Evolutionary conservation across 495 filamentous ascomycete species (phyloP), one percentile per base, ranked within the genome.

Genomic region (Penicillium canariense): DNA sequence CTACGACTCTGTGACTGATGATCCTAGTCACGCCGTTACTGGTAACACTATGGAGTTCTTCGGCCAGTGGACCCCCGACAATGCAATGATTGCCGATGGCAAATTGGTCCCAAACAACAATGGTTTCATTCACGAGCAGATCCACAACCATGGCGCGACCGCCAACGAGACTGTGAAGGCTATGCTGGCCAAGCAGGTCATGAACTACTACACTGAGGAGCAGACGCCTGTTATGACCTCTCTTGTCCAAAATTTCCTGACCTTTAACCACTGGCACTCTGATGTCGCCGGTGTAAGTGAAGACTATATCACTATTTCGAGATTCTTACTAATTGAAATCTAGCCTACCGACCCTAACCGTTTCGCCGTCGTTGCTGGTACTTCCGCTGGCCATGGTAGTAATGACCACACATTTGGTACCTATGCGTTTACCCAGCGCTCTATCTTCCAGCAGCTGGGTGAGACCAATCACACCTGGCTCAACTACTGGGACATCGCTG

Each of bases 31-130:
- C 61, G 64, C 70, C 25, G 68, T 82, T 43, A 71, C 66, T 18
- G 78, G 77, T 45, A 76, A 75, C 60, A 82, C 79, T 59, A 72
- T 81, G 52, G 66, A 82, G 65, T 70, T 80, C 65, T 80, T 71
- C 53, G 70, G 73, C 44, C 71, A 66, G 10, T 79, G 67, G 43
- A 58, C 54, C 9, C 78, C 79, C 0, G 62, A 69, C 62, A 75
- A 80, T 31, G 56, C 32, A 3, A 58, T 52, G 11, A 73, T 77
- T 56, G 70, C 66, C 6, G 34, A 49, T 17, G 68, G 68, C 52
- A 66, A 68, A 56, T 54, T 75, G 23, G 60, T 36, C 1, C 49
- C 69, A 8, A 66, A 54, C 42, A 70, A 76, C 55, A 56, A 71
- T 28, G 77, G 79, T 20, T 82, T 81, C 59, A 68, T 80, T 11